A percentile compares a stretch with the other conserved stretches of the same genome.
phyloP scores from a whole-genome alignment of 331 rosid species.

The Rosa hybrid region DNA sequence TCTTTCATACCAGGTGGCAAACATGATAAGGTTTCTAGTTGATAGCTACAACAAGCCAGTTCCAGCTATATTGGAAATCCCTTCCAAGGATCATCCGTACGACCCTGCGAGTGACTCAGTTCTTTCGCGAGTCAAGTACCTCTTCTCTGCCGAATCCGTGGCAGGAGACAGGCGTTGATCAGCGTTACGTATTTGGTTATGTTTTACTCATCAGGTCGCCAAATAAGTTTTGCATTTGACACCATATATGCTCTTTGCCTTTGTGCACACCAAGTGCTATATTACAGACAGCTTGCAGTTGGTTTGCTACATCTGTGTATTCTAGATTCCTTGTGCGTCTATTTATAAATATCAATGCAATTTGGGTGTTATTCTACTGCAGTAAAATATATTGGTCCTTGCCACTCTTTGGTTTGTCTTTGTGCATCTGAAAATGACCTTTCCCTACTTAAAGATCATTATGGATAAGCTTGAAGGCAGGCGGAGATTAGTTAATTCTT shows the following conservation, averaged over 20 bases:
- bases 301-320: slow-evolving; percentile 14
- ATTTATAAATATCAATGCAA: background rate
- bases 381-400: background rate
- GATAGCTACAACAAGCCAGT: slow-evolving; percentile 93
- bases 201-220: background rate
- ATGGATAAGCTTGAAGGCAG: slow-evolving; percentile 24
- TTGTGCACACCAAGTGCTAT: slow-evolving; percentile 9
- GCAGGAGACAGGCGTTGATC: slow-evolving; percentile 76
- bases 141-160: slow-evolving; percentile 84
- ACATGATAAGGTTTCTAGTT: slow-evolving; percentile 89
- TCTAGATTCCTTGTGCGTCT: slow-evolving; percentile 18
- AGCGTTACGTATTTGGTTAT: background rate
- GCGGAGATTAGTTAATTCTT: background rate
- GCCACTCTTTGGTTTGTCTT: background rate
- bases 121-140: slow-evolving; percentile 89
- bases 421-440: background rate
- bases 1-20: slow-evolving; percentile 67
- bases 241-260: background rate
- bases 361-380: slow-evolving; percentile 5
- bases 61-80: slow-evolving; percentile 95
- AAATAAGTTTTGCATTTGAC: slow-evolving; percentile 15
- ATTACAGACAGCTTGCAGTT: slow-evolving; percentile 4
- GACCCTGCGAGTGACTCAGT: slow-evolving; percentile 93
- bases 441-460: background rate
- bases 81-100: slow-evolving; percentile 94